Evolutionary conservation across 2,329 filamentous ascomycete species (phyloP).

Genomic region (Lasiodiplodia sp.): DNA sequence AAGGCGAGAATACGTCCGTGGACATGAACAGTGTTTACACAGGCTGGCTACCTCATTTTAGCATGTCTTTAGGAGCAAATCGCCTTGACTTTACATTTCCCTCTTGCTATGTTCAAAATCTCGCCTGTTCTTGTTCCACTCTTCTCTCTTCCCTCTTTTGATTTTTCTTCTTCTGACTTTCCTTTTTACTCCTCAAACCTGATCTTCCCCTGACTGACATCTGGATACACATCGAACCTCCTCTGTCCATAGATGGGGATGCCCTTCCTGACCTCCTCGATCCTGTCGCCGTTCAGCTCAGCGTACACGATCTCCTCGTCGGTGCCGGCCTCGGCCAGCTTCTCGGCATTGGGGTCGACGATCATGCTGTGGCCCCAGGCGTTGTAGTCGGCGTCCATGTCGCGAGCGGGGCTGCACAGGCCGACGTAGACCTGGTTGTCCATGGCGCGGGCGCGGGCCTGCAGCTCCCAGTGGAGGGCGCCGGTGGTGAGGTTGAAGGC

Average conservation of each 20-base stretch:
- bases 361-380: constrained; percentile 93
- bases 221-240: constrained; percentile 93
- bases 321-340: constrained; percentile 82
- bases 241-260: constrained; percentile 87
- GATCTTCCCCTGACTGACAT: constrained; percentile 72
- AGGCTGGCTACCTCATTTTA: too few species aligned
- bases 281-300: constrained; percentile 71
- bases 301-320: constrained; percentile 77
- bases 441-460: constrained; percentile 81
- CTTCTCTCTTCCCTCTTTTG: too few species aligned
- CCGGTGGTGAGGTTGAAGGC: constrained; percentile 97
- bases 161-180: neutral
- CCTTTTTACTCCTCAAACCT: constrained; percentile 46
- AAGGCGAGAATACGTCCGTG: too few species aligned
- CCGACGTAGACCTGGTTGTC: constrained; percentile 96
- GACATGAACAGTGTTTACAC: too few species aligned
- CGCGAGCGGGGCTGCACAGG: constrained; percentile 88
- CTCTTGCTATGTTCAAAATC: too few species aligned
- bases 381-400: constrained; percentile 78
- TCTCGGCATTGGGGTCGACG: constrained; percentile 82
- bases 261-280: constrained; percentile 77
- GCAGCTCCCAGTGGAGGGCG: constrained; percentile 86
- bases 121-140: too few species aligned
- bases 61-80: too few species aligned
- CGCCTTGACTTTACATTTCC: too few species aligned